phyloP scores from a whole-genome alignment of 2,329 filamentous ascomycete species.

The Anisogramma anomala region DNA sequence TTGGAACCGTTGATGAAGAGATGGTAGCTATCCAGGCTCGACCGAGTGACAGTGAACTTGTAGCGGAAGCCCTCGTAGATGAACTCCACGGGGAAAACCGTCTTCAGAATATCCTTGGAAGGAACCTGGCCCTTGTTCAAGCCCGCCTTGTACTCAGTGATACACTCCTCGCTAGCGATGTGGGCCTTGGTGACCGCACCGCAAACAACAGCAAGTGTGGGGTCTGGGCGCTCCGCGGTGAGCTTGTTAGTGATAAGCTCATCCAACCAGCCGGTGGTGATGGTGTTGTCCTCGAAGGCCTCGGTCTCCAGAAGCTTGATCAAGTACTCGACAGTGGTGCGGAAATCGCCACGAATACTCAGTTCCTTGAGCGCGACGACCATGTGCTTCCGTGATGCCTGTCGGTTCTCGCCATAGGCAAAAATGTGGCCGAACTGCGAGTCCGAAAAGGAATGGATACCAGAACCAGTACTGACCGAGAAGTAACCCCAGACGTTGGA shows the following conservation, averaged over 20 bases:
- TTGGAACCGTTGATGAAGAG: constrained; percentile 99
- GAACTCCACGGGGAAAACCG: constrained; percentile 94
- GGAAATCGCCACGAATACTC: constrained; percentile 98
- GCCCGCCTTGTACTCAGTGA: constrained; percentile 74
- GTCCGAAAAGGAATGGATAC: constrained; percentile 98
- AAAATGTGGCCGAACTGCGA: constrained; percentile 99
- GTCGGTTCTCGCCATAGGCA: constrained; percentile 94
- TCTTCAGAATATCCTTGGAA: constrained; percentile 92
- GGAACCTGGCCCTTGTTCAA: constrained; percentile 97
- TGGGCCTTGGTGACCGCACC: constrained; percentile 93
- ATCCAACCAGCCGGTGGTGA: constrained; percentile 96
- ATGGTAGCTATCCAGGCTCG: constrained; percentile 87
- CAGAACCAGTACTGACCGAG: constrained; percentile 90
- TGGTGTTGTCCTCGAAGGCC: constrained; percentile 97
- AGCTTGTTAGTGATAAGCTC: constrained; percentile 97
- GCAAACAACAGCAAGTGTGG: constrained; percentile 86
- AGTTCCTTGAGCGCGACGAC: constrained; percentile 95
- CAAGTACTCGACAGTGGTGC: constrained; percentile 95
- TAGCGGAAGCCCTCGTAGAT: constrained; percentile 96
- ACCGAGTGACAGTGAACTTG: constrained; percentile 94
- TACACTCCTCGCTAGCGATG: constrained; percentile 80
- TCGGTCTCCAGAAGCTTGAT: constrained; percentile 98
- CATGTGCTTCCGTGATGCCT: constrained; percentile 97
- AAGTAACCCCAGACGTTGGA: constrained; percentile 99
- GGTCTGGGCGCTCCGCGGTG: constrained; percentile 88